These are phyloP conservation scores for Sparassis latifolia DNA, from an alignment of 1,284 basidiomycete species.

Conservation along the genomic window DNA sequence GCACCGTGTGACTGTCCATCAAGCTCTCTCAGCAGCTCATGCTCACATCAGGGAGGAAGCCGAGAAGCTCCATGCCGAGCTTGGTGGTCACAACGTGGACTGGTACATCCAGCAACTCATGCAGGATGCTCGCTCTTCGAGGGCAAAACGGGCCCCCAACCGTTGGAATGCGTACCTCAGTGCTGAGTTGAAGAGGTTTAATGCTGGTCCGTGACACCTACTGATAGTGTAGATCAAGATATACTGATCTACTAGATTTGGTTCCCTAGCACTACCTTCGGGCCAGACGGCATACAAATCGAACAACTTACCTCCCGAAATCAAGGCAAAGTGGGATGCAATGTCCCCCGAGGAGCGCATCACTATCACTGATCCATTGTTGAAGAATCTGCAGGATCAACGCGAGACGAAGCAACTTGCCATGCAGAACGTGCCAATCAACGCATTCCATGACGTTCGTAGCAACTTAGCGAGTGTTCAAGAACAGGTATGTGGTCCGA, in stretches of 20 bases:
- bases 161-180: background rate
- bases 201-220: too few species aligned
- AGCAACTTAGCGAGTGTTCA: background rate
- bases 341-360: background rate
- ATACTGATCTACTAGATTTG: too few species aligned
- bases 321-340: background rate
- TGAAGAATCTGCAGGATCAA: background rate
- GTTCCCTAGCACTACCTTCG: too few species aligned
- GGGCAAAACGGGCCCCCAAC: background rate
- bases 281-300: too few species aligned
- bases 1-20: too few species aligned
- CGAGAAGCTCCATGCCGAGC: too few species aligned
- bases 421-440: background rate
- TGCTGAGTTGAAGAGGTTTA: background rate
- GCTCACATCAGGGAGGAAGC: too few species aligned
- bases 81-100: background rate
- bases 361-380: background rate
- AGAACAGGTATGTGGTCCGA: background rate
- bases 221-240: too few species aligned
- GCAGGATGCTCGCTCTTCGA: background rate
- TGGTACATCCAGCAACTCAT: background rate
- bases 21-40: too few species aligned
- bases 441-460: background rate
- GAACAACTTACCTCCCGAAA: background rate
- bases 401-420: background rate